These are phyloP conservation scores for Colletotrichum nymphaeae DNA, from an alignment of 2,329 filamentous ascomycete genomes.

Conservation along the genomic window DNA sequence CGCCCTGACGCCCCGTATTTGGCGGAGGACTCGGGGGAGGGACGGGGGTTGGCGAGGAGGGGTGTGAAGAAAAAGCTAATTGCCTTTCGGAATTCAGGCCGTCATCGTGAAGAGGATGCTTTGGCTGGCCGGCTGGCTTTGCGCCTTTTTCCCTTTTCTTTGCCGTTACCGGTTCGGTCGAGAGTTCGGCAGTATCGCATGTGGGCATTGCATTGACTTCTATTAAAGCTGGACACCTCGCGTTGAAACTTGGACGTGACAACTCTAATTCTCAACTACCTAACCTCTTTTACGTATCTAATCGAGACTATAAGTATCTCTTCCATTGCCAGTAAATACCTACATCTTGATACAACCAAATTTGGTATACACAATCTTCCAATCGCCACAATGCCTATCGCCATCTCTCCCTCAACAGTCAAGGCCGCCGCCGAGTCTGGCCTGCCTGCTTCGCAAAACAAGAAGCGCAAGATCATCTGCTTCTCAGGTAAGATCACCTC, in stretches of 20 bases:
- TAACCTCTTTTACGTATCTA: background rate
- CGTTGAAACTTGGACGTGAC: constrained; percentile 27
- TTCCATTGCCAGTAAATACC: background rate
- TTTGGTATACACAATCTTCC: background rate
- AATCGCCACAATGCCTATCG: constrained; percentile 50
- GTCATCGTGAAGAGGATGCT: constrained; percentile 23
- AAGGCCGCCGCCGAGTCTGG: constrained; percentile 42
- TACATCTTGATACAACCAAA: constrained; percentile 6
- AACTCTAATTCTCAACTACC: background rate
- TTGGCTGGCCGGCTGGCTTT: constrained; percentile 5
- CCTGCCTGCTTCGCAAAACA: constrained; percentile 43
- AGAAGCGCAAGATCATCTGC: constrained; percentile 67
- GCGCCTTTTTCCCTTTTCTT: background rate
- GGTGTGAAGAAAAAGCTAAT: constrained; percentile 2
- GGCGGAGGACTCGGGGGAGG: constrained; percentile 6
- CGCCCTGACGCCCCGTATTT: constrained; percentile 26
- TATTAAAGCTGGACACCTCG: constrained; percentile 30
- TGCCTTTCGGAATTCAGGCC: background rate
- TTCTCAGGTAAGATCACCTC: constrained; percentile 60
- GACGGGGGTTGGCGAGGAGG: background rate
- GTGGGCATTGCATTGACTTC: constrained; percentile 32
- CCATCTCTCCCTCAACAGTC: constrained; percentile 46
- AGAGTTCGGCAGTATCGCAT: constrained; percentile 24
- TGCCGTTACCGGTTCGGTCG: constrained; percentile 23
- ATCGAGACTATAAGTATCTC: background rate